These are phyloP conservation scores for Magnaporthales sp. DNA, from an alignment of 2,329 filamentous ascomycete species.

Conservation along the genomic window DNA sequence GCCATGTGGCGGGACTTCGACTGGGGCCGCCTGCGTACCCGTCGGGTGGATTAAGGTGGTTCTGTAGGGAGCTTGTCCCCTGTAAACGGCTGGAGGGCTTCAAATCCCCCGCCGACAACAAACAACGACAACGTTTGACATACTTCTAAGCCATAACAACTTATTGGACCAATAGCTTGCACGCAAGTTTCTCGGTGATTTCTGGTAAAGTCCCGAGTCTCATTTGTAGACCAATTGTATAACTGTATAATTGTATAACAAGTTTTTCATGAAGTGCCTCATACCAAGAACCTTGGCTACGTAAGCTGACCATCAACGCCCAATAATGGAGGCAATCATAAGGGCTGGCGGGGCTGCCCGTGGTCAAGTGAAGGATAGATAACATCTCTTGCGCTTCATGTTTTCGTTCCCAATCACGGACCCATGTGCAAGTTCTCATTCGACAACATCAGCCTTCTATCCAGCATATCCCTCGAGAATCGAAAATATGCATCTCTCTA, in stretches of 20 bases:
- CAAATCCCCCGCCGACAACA: background rate
- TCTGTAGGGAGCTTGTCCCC: background rate
- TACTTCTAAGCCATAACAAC: too few relatives aligned
- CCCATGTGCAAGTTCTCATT: background rate
- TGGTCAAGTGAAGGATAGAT: background rate
- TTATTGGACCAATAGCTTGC: background rate
- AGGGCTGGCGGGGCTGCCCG: background rate
- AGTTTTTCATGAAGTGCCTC: background rate
- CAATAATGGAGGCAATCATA: background rate
- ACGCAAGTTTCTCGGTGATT: background rate
- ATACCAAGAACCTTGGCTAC: background rate
- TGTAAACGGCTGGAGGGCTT: background rate
- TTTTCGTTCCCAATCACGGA: background rate
- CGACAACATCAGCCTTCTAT: background rate
- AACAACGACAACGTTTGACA: background rate
- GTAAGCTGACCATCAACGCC: background rate
- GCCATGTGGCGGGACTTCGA: background rate
- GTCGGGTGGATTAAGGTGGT: background rate
- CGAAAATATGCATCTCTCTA: background rate
- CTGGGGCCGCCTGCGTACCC: background rate
- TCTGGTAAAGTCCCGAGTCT: background rate
- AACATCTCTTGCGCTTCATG: background rate
- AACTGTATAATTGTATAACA: background rate
- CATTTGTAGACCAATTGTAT: background rate
- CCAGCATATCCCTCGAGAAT: background rate